Conservation (phyloP, 306 rosid genomes). For the Pyrus communis region DNA sequence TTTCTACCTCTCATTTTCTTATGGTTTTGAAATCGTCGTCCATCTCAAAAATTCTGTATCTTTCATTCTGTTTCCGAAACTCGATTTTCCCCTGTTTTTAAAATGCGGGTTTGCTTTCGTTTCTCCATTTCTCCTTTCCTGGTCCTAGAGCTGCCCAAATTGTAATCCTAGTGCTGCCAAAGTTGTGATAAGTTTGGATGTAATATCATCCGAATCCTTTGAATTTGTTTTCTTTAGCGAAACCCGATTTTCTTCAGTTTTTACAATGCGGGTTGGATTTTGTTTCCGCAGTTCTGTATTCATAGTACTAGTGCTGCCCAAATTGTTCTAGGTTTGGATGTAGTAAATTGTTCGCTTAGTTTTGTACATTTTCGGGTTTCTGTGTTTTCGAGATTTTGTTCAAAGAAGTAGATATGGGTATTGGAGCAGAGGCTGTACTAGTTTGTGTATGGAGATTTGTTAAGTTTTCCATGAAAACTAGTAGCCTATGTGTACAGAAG, state of each 20-base stretch:
- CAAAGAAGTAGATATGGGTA: slow-evolving; percentile 37
- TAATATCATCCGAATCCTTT: background rate
- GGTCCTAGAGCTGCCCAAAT: background rate
- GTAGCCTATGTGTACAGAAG: slow-evolving; percentile 27
- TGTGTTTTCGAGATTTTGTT: background rate
- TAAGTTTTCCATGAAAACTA: slow-evolving; percentile 23
- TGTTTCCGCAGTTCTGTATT: too few relatives aligned
- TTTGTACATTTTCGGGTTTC: background rate
- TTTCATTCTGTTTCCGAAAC: background rate
- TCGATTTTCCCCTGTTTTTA: background rate
- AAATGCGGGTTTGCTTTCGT: background rate
- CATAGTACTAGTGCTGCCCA: background rate
- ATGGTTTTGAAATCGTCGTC: background rate
- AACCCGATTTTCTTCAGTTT: too few relatives aligned
- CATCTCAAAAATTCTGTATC: background rate
- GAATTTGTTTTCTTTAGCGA: background rate
- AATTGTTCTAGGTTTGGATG: background rate
- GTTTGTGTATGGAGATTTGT: slow-evolving; percentile 27
- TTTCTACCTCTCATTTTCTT: slow-evolving; percentile 17
- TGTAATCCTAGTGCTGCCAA: background rate
- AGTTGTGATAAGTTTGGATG: background rate
- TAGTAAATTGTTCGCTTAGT: background rate
- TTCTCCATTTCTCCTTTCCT: background rate
- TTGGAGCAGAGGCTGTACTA: slow-evolving; percentile 41
- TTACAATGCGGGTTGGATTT: too few relatives aligned